These are phyloP conservation scores for Crithidia expoeki DNA, from an alignment of 208 protist genomes.

Conservation along the genomic window DNA sequence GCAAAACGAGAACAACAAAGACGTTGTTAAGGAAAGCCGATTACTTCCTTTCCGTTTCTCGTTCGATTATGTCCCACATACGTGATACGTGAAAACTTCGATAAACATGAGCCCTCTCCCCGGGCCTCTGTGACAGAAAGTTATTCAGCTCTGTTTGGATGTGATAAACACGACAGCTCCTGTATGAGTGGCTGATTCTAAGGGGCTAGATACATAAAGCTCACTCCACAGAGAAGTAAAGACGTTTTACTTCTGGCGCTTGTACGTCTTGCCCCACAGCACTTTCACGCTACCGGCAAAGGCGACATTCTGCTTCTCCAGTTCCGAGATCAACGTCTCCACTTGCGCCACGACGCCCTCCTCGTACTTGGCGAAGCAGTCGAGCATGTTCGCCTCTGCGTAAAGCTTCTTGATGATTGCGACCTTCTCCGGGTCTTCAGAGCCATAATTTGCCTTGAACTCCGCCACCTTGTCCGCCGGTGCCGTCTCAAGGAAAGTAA, in stretches of 20 bases:
- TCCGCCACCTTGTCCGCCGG: slow-evolving; percentile 49
- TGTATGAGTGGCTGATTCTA: too few species aligned
- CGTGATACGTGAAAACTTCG: too few species aligned
- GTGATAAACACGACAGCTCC: background rate
- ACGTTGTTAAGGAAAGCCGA: too few species aligned
- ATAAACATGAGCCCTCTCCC: too few species aligned
- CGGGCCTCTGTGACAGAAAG: too few species aligned
- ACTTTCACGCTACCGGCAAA: slow-evolving; percentile 69
- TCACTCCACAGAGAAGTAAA: too few species aligned
- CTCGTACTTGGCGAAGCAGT: slow-evolving; percentile 86
- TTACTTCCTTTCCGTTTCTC: too few species aligned
- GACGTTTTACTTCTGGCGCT: slow-evolving; percentile 71
- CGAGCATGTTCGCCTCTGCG: slow-evolving; percentile 69
- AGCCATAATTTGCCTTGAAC: slow-evolving; percentile 94
- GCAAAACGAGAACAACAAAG: too few species aligned
- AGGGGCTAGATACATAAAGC: background rate
- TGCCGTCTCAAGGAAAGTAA: slow-evolving; percentile 81
- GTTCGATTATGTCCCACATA: too few species aligned
- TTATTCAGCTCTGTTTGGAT: too few species aligned
- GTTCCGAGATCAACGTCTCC: slow-evolving; percentile 43
- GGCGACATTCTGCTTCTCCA: slow-evolving; percentile 39
- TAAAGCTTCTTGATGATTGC: slow-evolving; percentile 91
- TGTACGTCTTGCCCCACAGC: slow-evolving; percentile 91
- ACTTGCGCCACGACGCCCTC: slow-evolving; percentile 64
- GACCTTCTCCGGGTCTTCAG: slow-evolving; percentile 71